phyloP scores from a whole-genome alignment of 805 yeast genomes.

The Sugiyamaella chiloensis region DNA sequence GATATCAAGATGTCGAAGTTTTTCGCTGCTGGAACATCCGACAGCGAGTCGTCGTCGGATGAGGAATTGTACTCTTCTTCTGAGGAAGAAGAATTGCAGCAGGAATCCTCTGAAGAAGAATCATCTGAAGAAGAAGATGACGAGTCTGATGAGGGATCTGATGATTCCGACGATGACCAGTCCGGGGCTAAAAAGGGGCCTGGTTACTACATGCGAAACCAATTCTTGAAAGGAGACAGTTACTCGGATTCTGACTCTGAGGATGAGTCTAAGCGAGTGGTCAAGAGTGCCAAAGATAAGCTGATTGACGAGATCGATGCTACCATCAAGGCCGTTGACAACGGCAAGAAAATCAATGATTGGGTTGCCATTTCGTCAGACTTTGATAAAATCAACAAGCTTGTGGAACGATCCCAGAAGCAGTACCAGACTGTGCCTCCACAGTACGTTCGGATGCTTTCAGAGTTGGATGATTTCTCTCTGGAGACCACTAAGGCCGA shows the following conservation, averaged over 20 bases:
- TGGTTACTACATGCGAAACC: constrained; percentile 33
- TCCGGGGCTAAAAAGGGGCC: constrained; percentile 32
- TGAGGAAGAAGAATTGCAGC: constrained; percentile 32
- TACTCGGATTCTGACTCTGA: constrained; percentile 54
- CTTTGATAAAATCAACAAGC: constrained; percentile 73
- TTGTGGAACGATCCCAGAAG: constrained; percentile 66
- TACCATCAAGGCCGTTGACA: constrained; percentile 62
- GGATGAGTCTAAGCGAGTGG: constrained; percentile 76
- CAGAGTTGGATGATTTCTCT: constrained; percentile 68
- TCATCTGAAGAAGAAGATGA: constrained; percentile 37
- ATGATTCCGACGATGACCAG: constrained; percentile 39
- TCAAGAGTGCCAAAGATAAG: constrained; percentile 91
- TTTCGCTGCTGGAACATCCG: constrained; percentile 58
- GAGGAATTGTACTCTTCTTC: constrained; percentile 46
- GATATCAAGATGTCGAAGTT: constrained; percentile 73
- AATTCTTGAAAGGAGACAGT: constrained; percentile 36
- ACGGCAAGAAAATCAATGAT: constrained; percentile 64
- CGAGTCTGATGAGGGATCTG: constrained; percentile 37
- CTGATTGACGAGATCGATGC: constrained; percentile 80
- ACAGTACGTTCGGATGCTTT: constrained; percentile 63
- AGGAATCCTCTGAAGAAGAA: constrained; percentile 45
- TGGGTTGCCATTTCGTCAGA: constrained; percentile 73
- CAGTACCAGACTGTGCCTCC: constrained; percentile 74
- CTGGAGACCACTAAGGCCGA: constrained; percentile 49
- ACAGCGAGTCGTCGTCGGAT: constrained; percentile 62